phyloP scores from a whole-genome alignment of 306 rosid species.

The Cyclanthera cordifolia region DNA sequence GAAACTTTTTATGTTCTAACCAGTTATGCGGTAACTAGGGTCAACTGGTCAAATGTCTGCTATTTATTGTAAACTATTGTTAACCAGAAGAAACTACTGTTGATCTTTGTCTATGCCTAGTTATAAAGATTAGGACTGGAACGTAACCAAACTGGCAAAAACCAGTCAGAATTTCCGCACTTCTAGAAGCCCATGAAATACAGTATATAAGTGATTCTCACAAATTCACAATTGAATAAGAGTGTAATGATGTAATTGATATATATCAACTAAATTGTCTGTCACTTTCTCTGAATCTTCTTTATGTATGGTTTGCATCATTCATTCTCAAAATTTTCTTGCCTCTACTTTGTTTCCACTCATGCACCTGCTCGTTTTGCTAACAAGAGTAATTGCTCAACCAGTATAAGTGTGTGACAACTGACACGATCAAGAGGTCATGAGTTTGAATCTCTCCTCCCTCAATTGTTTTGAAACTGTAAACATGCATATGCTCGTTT shows the following conservation, averaged over 20 bases:
- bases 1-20: background rate
- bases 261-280: background rate
- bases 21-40: background rate
- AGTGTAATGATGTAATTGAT: background rate
- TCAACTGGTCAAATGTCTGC: background rate
- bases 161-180: background rate
- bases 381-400: too few relatives aligned
- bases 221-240: background rate
- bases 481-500: too few relatives aligned
- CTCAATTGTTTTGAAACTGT: too few relatives aligned
- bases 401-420: too few relatives aligned
- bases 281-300: background rate
- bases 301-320: background rate
- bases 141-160: background rate
- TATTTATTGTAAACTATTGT: background rate
- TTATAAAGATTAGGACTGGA: background rate
- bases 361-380: background rate
- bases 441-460: too few relatives aligned
- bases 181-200: background rate
- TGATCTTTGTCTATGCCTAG: too few relatives aligned
- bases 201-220: background rate
- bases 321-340: constrained; percentile 1
- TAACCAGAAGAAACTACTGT: too few relatives aligned
- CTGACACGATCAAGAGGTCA: too few relatives aligned
- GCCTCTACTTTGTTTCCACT: background rate